These are phyloP conservation scores for Phylloporus sp. DNA, from an alignment of 768 basidiomycete genomes.

Conservation along the genomic window DNA sequence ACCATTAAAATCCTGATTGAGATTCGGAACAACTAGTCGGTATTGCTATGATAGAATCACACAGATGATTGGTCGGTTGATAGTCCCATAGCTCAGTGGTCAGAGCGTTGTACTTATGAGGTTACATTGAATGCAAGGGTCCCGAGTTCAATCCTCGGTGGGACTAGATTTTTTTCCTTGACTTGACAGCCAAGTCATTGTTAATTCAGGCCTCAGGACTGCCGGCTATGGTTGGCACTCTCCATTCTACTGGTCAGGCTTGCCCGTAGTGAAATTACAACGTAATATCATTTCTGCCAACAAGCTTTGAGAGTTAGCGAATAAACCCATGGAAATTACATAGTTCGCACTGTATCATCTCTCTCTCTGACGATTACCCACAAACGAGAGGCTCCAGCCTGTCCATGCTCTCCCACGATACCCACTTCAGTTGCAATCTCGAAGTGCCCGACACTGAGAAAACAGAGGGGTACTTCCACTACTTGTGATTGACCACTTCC, in stretches of 20 bases:
- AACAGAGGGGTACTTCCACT: constrained; percentile 60
- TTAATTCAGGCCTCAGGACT: no score
- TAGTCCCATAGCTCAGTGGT: constrained; percentile 60
- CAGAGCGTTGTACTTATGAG: constrained; percentile 62
- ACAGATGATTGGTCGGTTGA: not conserved
- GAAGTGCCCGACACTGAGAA: constrained; percentile 69
- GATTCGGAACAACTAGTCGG: not conserved
- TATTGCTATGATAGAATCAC: not conserved
- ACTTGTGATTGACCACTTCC: constrained; percentile 48
- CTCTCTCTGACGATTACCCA: constrained; percentile 11
- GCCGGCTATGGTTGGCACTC: no score
- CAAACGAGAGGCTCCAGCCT: constrained; percentile 22
- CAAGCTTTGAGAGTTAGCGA: not conserved
- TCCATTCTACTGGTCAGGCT: no score
- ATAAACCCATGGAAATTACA: not conserved
- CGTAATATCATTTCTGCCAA: no score
- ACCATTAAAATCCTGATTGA: no score
- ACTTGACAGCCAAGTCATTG: no score
- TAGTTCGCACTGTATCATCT: constrained; percentile 1
- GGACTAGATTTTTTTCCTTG: constrained; percentile 42
- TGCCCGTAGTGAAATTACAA: no score
- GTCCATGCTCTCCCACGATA: constrained; percentile 6
- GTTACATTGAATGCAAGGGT: constrained; percentile 54
- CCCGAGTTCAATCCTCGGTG: constrained; percentile 63
- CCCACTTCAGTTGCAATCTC: constrained; percentile 39